Evolutionary conservation across 2,329 filamentous ascomycete genomes (phyloP), one percentile per base, ranked within the genome.

Genomic region (Thelonectria blattea): DNA sequence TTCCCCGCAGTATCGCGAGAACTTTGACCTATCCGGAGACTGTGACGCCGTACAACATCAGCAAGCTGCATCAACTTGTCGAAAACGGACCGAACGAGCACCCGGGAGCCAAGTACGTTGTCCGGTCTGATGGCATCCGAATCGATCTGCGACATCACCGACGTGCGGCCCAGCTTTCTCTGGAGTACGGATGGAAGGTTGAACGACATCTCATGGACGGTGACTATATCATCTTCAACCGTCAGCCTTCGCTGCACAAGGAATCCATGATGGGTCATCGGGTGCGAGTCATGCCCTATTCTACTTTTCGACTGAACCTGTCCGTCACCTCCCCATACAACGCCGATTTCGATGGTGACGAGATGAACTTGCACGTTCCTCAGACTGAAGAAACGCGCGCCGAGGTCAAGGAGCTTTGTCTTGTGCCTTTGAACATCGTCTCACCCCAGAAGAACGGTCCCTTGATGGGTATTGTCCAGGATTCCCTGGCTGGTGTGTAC

Each of bases 181-280:
- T 99, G 32, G 91, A 97, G 72, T 97, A 97, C 74, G 96, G 96
- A 50, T 98, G 94, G 94, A 98, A 97, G 75, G 96, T 99, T 37
- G 95, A 99, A 79, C 90, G 95, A 63, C 95, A 99, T 78, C 87
- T 99, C 65, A 89, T 96, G 71, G 92, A 97, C 72, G 94, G 94
- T 59, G 95, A 99, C 77, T 96, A 92, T 67, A 98, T 99, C 79
- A 93, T 99, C 73, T 99, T 99, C 87, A 99, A 99, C 77, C 95
- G 95, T 84, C 95, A 99, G 75, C 95, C 95, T 1, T 99, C 95
- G 37, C 83, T 99, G 72, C 95, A 99, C 84, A 99, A 99, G 79
- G 95, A 99, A 75, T 99, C 95, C 62, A 99, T 99, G 95, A 99
- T 99, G 96, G 95, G 92, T 77, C 95, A 99, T 79, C 89, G 92